These are phyloP conservation scores for Avena insularis DNA, from an alignment of 176 grass and related monocot genomes.

Conservation along the genomic window DNA sequence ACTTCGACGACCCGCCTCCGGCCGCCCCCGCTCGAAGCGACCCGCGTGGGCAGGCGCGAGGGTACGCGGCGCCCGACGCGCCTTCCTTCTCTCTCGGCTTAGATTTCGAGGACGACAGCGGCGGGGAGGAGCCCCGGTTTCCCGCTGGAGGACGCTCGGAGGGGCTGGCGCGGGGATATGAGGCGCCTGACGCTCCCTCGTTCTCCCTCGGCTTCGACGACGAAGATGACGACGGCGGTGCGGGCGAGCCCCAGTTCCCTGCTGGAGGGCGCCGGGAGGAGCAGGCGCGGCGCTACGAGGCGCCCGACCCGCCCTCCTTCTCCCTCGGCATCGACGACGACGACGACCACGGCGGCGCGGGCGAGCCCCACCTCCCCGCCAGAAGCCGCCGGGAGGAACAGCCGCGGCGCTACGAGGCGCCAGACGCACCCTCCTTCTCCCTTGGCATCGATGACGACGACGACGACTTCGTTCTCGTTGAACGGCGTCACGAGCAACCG, in stretches of 20 bases:
- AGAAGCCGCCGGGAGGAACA: background rate
- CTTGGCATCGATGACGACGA: slow-evolving; percentile 22
- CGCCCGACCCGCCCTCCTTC: slow-evolving; percentile 49
- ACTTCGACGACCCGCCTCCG: slow-evolving; percentile 26
- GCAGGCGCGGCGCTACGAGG: slow-evolving; percentile 10
- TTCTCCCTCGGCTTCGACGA: slow-evolving; percentile 46
- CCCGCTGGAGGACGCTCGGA: background rate
- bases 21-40: background rate
- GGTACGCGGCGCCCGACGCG: slow-evolving; percentile 2
- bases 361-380: background rate
- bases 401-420: background rate
- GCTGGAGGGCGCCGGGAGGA: background rate
- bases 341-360: background rate
- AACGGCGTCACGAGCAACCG: background rate
- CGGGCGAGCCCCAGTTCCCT: no score
- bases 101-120: background rate
- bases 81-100: slow-evolving; percentile 44
- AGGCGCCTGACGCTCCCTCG: slow-evolving; percentile 22
- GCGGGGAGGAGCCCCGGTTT: background rate
- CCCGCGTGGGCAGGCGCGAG: background rate
- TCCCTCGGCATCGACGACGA: slow-evolving; percentile 39
- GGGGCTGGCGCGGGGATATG: background rate
- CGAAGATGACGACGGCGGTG: background rate
- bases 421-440: slow-evolving; percentile 49
- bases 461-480: background rate